These are phyloP conservation scores for Podaxis sp. DNA, from an alignment of 768 basidiomycete species.

Conservation along the genomic window DNA sequence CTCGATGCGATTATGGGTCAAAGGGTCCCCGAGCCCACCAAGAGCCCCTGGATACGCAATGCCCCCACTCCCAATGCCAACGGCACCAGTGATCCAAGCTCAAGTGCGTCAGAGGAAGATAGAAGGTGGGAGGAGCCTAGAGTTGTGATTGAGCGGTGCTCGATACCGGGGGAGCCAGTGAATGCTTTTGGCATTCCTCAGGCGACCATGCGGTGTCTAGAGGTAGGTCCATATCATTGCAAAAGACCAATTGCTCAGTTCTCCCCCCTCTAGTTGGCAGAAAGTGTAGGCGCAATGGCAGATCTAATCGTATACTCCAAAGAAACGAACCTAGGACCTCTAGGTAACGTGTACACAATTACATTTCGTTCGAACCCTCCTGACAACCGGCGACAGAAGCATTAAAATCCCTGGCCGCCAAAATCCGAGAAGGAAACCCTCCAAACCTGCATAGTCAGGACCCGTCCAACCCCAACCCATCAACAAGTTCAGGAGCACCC, in stretches of 20 bases:
- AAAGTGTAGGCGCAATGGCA: conserved; percentile 78
- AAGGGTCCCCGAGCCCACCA: conserved; percentile 42
- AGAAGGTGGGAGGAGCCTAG: conserved; percentile 68
- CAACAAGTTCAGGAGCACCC: conserved; percentile 5
- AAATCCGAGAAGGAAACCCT: conserved; percentile 36
- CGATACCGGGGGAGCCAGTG: conserved; percentile 80
- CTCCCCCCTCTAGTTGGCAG: conserved; percentile 54
- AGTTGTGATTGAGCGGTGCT: conserved; percentile 54
- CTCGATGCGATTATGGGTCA: conserved; percentile 58
- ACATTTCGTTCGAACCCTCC: not conserved
- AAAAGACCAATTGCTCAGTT: not conserved
- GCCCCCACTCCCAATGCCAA: conserved; percentile 19
- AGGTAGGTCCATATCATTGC: conserved; percentile 41
- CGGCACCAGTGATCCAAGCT: conserved; percentile 3
- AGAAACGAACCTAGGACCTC: conserved; percentile 54
- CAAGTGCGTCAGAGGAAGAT: conserved; percentile 41
- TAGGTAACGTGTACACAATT: conserved; percentile 46
- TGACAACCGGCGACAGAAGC: conserved; percentile 32
- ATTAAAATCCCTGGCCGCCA: conserved; percentile 36
- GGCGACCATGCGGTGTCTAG: conserved; percentile 85
- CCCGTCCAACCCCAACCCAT: not conserved
- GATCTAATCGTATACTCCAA: conserved; percentile 70
- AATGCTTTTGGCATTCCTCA: conserved; percentile 89
- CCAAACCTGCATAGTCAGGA: conserved; percentile 18
- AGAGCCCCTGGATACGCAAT: conserved; percentile 30